A percentile compares a stretch with the other conserved stretches of the same genome.
phyloP scores from a whole-genome alignment of 1,139 yeast genomes.

The Pichia norvegensis region DNA sequence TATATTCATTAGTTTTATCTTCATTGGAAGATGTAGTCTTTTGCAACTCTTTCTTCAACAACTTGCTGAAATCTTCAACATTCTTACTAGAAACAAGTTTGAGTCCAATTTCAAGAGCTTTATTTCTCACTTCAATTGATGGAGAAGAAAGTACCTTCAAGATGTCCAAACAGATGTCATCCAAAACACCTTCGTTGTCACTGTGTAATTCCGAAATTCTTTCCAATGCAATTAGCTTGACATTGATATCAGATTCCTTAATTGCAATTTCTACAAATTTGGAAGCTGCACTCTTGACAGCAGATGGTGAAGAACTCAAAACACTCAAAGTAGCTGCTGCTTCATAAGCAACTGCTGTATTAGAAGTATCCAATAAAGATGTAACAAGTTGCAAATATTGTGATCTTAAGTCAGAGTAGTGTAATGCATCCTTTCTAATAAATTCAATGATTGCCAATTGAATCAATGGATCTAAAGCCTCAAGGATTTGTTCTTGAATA shows the following conservation, averaged over 20 bases:
- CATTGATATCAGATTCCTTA: constrained; percentile 88
- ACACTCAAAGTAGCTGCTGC: constrained; percentile 82
- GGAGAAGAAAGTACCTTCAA: constrained; percentile 79
- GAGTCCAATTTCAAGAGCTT: constrained; percentile 77
- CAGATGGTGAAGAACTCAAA: constrained; percentile 60
- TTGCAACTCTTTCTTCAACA: constrained; percentile 85
- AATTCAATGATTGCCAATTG: constrained; percentile 91
- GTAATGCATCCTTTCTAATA: constrained; percentile 70
- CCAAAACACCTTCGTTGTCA: constrained; percentile 75
- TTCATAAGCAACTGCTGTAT: constrained; percentile 80
- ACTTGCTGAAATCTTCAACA: constrained; percentile 87
- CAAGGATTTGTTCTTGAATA: constrained; percentile 65
- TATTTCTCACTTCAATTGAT: constrained; percentile 83
- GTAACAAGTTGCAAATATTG: constrained; percentile 68
- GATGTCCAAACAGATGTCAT: constrained; percentile 79
- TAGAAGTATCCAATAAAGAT: constrained; percentile 63
- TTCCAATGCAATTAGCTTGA: constrained; percentile 85
- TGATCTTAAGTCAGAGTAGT: constrained; percentile 54
- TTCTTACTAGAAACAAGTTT: constrained; percentile 78
- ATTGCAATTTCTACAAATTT: constrained; percentile 85
- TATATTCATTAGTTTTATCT: constrained; percentile 77
- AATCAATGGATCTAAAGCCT: constrained; percentile 71
- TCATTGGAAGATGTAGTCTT: constrained; percentile 62
- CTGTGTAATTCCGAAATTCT: constrained; percentile 71
- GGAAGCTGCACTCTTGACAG: constrained; percentile 67